Evolutionary conservation across 306 rosid species (phyloP).

Genomic region (Acacia melanoxylon): DNA sequence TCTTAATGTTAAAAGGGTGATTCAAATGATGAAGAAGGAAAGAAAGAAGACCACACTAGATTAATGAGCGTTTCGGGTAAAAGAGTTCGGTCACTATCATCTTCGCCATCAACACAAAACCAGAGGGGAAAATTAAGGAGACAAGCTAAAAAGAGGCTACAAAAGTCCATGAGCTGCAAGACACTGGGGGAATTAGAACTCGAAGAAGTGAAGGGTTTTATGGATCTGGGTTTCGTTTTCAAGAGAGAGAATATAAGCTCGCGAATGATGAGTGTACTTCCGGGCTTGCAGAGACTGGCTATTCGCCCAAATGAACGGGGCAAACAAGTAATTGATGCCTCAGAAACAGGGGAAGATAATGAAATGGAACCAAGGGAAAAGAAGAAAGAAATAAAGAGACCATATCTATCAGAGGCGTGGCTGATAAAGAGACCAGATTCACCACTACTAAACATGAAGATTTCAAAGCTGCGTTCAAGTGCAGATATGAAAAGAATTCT

Average conservation of each 20-base stretch:
- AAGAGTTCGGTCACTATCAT: conserved; percentile 43
- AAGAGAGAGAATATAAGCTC: conserved; percentile 55
- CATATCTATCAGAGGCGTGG: conserved; percentile 92
- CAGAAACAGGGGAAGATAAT: not conserved
- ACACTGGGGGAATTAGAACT: conserved; percentile 74
- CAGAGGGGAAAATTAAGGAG: conserved; percentile 18
- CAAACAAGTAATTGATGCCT: not conserved
- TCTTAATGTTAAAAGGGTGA: conserved; percentile 34
- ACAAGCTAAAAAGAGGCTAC: conserved; percentile 28
- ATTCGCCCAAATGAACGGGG: conserved; percentile 9
- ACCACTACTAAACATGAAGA: conserved; percentile 54
- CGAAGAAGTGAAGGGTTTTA: conserved; percentile 85
- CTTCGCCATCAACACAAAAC: conserved; percentile 42
- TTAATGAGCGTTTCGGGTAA: conserved; percentile 7
- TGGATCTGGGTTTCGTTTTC: conserved; percentile 82
- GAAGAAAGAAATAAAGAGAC: conserved; percentile 48
- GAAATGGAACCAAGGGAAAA: conserved; percentile 30
- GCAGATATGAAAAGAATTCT: conserved; percentile 76
- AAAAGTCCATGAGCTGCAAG: conserved; percentile 67
- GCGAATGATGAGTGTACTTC: conserved; percentile 64
- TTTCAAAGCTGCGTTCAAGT: conserved; percentile 55
- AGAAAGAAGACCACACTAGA: conserved; percentile 29
- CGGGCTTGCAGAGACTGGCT: conserved; percentile 71
- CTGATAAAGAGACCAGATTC: conserved; percentile 67
- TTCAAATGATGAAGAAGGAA: conserved; percentile 38